phyloP scores from a whole-genome alignment of 2,329 filamentous ascomycete species.

The Plectosphaerella cucumerina region DNA sequence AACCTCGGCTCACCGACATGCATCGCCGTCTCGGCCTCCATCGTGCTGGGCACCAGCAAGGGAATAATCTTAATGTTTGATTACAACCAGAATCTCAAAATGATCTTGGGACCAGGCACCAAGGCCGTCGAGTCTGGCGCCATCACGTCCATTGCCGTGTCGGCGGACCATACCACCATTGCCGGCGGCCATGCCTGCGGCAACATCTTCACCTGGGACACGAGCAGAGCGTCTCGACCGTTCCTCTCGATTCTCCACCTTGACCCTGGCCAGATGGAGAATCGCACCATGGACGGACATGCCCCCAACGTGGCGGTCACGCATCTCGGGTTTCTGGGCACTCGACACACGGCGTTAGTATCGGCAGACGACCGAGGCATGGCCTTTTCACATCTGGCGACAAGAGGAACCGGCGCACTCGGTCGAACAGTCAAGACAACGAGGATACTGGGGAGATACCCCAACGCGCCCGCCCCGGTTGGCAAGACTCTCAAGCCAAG shows the following conservation, averaged over 20 bases:
- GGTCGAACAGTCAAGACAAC: conserved; percentile 85
- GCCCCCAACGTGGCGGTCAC: conserved; percentile 72
- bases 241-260: conserved; percentile 85
- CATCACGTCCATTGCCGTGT: conserved; percentile 82
- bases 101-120: conserved; percentile 88
- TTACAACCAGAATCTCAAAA: conserved; percentile 91
- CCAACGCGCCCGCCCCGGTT: conserved; percentile 57
- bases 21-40: conserved; percentile 79
- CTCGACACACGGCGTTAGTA: conserved; percentile 86
- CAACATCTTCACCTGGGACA: conserved; percentile 96
- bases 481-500: conserved; percentile 80
- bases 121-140: conserved; percentile 91
- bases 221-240: conserved; percentile 72
- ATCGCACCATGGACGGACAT: conserved; percentile 76
- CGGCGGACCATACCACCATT: conserved; percentile 88
- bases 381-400: conserved; percentile 97
- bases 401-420: conserved; percentile 80
- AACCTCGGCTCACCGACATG: conserved; percentile 92
- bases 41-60: conserved; percentile 89
- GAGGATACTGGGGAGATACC: conserved; percentile 87
- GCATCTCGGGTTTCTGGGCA: conserved; percentile 92
- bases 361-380: conserved; percentile 94
- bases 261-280: conserved; percentile 58
- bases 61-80: conserved; percentile 95
- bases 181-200: conserved; percentile 87